A percentile compares a stretch with the other conserved stretches of the same genome.
Evolutionary conservation across 352 stramenopile genomes (phyloP).

Genomic region (Globisporangium uncinulatum): DNA sequence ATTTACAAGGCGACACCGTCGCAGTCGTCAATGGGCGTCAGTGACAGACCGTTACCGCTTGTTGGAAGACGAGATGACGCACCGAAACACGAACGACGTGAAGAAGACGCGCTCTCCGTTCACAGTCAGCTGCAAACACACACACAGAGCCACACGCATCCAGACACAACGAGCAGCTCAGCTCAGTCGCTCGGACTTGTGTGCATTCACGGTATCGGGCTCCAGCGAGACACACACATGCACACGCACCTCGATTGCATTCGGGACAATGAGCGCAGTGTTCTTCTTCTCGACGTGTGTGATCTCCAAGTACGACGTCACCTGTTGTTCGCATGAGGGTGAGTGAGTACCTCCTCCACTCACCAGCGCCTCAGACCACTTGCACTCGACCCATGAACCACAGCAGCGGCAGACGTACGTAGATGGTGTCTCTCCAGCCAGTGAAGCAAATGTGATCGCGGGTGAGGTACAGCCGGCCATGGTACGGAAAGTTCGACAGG

Average conservation of each 20-base stretch:
- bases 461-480: conserved; percentile 77
- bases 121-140: conserved; percentile 38
- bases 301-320: conserved; percentile 73
- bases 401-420: conserved; percentile 30
- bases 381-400: not conserved
- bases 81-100: conserved; percentile 82
- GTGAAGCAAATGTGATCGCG: conserved; percentile 72
- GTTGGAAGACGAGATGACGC: not conserved
- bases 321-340: conserved; percentile 18
- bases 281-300: conserved; percentile 79
- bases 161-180: too few species aligned
- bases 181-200: too few species aligned
- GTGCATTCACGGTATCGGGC: not conserved
- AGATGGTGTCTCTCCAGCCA: conserved; percentile 77
- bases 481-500: conserved; percentile 74
- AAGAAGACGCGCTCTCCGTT: conserved; percentile 75
- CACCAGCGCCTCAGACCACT: not conserved
- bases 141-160: not conserved
- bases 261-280: conserved; percentile 78
- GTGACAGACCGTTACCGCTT: not conserved
- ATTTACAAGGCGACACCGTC: not conserved
- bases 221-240: not conserved
- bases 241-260: conserved; percentile 68
- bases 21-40: conserved; percentile 3
- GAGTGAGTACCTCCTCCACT: not conserved